phyloP scores from a whole-genome alignment of 148 eudicot species.

The Pouteria glomerata region DNA sequence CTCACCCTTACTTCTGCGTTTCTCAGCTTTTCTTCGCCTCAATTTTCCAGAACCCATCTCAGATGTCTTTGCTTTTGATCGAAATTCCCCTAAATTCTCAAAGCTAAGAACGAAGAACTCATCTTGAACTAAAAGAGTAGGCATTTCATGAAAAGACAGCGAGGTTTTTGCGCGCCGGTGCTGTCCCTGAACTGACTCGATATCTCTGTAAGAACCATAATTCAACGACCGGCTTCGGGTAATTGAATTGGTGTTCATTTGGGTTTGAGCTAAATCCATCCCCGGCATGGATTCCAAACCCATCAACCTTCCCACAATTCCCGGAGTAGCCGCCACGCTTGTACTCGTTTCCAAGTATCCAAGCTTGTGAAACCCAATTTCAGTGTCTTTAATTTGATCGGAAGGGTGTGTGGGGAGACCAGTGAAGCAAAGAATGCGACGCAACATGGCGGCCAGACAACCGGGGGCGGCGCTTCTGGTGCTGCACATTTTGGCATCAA shows the following conservation, averaged over 20 bases:
- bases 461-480: conserved; percentile 23
- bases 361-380: background rate
- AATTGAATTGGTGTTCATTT: conserved; percentile 14
- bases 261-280: conserved; percentile 11
- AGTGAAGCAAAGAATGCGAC: conserved; percentile 47
- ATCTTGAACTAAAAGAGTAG: conserved; percentile 40
- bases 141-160: conserved; percentile 43
- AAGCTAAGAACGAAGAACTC: conserved; percentile 62
- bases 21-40: conserved; percentile 14
- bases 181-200: conserved; percentile 27
- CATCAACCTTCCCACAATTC: conserved; percentile 71
- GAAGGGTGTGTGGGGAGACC: conserved; percentile 46
- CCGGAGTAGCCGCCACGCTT: conserved; percentile 32
- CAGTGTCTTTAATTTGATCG: conserved; percentile 23
- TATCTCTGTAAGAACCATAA: conserved; percentile 25
- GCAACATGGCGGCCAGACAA: conserved; percentile 39
- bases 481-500: conserved; percentile 17
- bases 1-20: conserved; percentile 14
- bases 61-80: conserved; percentile 18
- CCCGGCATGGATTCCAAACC: conserved; percentile 62
- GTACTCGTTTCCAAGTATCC: conserved; percentile 11
- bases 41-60: conserved; percentile 19
- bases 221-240: conserved; percentile 32
- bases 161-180: conserved; percentile 37
- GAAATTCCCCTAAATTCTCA: conserved; percentile 27